A percentile compares a stretch with the other conserved stretches of the same genome.
phyloP scores from a whole-genome alignment of 495 filamentous ascomycete genomes.

The Rhypophila decipiens region DNA sequence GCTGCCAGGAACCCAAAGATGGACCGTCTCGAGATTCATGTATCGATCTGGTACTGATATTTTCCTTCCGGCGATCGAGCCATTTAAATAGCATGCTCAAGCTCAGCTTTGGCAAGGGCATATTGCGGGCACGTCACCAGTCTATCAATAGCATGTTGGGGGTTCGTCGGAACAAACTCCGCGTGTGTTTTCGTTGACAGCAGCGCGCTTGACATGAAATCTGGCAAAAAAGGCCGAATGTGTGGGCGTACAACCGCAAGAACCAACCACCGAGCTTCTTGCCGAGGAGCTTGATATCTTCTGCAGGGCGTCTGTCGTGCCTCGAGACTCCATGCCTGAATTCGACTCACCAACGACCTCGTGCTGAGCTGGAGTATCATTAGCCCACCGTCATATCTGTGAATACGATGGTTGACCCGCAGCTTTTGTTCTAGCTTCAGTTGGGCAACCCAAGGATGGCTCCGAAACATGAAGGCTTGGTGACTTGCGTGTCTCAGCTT shows the following conservation, averaged over 20 bases:
- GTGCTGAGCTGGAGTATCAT: neutral
- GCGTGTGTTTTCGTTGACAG: neutral
- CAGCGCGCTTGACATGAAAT: neutral
- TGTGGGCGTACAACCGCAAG: slow-evolving; percentile 2
- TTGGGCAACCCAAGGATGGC: neutral
- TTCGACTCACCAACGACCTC: neutral
- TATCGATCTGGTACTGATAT: no score
- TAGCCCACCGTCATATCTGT: neutral
- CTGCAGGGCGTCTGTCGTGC: neutral
- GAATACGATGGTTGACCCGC: neutral
- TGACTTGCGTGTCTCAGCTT: slow-evolving; percentile 7
- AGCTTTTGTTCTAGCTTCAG: neutral
- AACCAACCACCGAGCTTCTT: neutral
- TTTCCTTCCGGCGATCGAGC: no score
- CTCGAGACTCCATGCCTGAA: neutral
- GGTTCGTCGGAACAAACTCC: neutral
- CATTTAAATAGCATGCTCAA: no score
- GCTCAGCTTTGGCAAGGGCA: no score
- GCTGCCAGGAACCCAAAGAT: no score
- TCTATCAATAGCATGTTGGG: no score
- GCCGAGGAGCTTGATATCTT: neutral
- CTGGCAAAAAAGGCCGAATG: neutral
- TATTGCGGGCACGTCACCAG: no score
- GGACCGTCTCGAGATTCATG: no score
- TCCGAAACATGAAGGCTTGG: neutral